phyloP scores from a whole-genome alignment of 345 rosid species.

The Citrus mangshanensis region DNA sequence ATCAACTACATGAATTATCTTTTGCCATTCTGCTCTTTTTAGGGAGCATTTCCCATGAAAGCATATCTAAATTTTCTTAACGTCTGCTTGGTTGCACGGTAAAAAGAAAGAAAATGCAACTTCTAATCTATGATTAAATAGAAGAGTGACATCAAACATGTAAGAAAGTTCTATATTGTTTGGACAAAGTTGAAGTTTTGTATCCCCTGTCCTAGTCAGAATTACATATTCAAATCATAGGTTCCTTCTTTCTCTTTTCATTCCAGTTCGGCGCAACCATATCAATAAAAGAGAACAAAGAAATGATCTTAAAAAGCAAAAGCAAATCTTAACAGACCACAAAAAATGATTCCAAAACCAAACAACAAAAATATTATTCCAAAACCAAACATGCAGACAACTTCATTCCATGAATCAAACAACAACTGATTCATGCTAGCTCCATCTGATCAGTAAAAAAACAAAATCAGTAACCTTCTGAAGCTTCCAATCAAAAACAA shows the following conservation, averaged over 20 bases:
- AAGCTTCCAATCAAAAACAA: not conserved
- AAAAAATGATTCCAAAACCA: not conserved
- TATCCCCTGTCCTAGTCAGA: not conserved
- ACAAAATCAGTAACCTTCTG: not conserved
- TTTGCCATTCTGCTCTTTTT: not conserved
- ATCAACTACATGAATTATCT: not conserved
- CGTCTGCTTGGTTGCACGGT: not conserved
- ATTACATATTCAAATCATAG: not conserved
- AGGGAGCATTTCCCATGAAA: not conserved
- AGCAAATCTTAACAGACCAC: not conserved
- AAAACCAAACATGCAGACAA: not conserved
- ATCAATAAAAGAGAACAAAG: not conserved
- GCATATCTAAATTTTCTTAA: not conserved
- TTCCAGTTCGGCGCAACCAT: not conserved
- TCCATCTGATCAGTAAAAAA: not conserved
- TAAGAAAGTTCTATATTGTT: not conserved
- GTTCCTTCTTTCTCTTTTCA: not conserved
- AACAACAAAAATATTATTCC: not conserved
- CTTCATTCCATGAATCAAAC: not conserved
- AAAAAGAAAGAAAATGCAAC: not conserved
- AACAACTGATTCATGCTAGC: constrained; percentile 7
- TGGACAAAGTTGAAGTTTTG: not conserved
- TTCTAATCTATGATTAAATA: not conserved
- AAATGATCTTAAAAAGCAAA: not conserved
- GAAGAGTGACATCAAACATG: not conserved